Percentiles rank a stretch among this genome's conserved stretches.
Conservation (phyloP, 148 eudicot species). For the Rhododendron mucronatum region DNA sequence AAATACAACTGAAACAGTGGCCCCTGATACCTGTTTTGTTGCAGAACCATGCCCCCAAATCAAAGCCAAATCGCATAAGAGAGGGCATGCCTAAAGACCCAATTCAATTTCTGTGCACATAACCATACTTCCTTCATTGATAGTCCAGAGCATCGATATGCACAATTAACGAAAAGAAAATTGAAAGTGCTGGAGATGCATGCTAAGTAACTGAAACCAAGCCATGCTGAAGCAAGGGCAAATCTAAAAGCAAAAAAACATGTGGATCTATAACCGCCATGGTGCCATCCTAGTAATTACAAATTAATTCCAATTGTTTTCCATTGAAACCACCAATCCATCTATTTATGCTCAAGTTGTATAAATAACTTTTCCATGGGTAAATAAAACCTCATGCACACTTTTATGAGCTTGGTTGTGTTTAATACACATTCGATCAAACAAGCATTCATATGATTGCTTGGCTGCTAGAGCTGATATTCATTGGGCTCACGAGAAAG, state of each 20-base stretch:
- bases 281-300: not conserved
- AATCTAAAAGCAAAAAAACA: not conserved
- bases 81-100: too few relatives aligned
- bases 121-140: too few relatives aligned
- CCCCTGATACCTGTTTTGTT: too few relatives aligned
- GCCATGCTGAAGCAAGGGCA: not conserved
- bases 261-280: not conserved
- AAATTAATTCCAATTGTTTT: not conserved
- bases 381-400: not conserved
- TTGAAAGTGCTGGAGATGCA: not conserved
- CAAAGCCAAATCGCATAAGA: too few relatives aligned
- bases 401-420: not conserved
- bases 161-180: not conserved
- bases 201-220: not conserved
- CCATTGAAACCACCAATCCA: not conserved
- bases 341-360: not conserved
- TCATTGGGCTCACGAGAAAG: not conserved
- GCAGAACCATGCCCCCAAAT: too few relatives aligned
- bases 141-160: too few relatives aligned
- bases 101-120: too few relatives aligned
- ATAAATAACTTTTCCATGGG: not conserved
- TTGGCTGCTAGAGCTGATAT: not conserved
- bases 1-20: too few relatives aligned
- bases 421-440: not conserved
- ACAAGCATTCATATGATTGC: not conserved